Percentiles rank a stretch among this genome's conserved stretches.
Evolutionary conservation across 73 alveolate genomes (phyloP).

Genomic region (Symbiodinium pilosum): DNA sequence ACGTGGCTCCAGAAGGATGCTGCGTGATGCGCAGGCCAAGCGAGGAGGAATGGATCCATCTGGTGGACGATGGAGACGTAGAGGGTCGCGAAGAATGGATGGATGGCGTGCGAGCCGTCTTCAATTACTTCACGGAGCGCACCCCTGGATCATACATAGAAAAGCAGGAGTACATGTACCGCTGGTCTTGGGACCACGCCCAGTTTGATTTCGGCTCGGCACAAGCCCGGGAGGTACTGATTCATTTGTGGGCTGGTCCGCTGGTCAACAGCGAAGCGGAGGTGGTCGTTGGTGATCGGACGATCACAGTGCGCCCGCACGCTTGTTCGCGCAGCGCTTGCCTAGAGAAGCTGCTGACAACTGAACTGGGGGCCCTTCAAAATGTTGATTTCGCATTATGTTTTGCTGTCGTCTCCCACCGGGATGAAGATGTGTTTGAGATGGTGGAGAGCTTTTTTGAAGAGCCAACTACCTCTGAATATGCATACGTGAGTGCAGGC

Average conservation of each 20-base stretch:
- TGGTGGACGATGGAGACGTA: constrained; percentile 23
- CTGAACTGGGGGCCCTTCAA: background rate
- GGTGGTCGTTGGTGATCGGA: constrained; percentile 40
- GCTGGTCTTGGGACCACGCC: constrained; percentile 71
- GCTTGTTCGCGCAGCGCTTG: constrained; percentile 50
- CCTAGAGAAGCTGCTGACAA: constrained; percentile 44
- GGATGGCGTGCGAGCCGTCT: constrained; percentile 38
- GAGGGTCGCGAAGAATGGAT: constrained; percentile 51
- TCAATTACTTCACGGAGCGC: constrained; percentile 39
- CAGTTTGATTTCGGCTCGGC: constrained; percentile 55
- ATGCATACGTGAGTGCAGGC: constrained; percentile 24
- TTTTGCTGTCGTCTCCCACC: constrained; percentile 32
- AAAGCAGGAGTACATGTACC: constrained; percentile 34
- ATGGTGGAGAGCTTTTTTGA: constrained; percentile 31
- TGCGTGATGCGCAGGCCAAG: constrained; percentile 32
- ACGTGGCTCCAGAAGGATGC: constrained; percentile 39
- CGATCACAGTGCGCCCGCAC: constrained; percentile 46
- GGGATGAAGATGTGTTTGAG: constrained; percentile 30
- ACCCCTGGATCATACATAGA: constrained; percentile 71
- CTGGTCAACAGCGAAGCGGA: constrained; percentile 42
- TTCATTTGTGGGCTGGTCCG: constrained; percentile 76
- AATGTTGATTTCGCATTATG: constrained; percentile 30
- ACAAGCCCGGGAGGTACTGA: constrained; percentile 23
- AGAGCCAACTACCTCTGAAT: constrained; percentile 4
- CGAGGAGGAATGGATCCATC: constrained; percentile 45